Evolutionary conservation across 202 grass and related monocot genomes (phyloP).

Genomic region (Schoenoplectus triqueter): DNA sequence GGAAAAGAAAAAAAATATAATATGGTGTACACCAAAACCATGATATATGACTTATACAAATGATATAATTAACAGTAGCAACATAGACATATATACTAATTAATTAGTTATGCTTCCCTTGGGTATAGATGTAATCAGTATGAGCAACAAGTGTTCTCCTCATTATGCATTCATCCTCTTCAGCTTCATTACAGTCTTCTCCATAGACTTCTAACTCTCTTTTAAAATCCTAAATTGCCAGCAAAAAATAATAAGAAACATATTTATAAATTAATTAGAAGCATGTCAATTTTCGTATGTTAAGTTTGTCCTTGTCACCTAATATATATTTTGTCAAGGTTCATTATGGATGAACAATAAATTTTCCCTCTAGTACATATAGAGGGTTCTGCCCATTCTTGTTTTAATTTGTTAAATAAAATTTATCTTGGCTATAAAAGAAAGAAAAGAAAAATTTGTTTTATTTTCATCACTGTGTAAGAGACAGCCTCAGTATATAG

Average conservation of each 20-base stretch:
- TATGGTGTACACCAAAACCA: slow-evolving; percentile 1
- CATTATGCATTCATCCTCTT: slow-evolving; percentile 62
- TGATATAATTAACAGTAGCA: background rate
- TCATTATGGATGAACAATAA: too few relatives aligned
- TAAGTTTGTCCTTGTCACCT: too few relatives aligned
- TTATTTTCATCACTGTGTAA: too few relatives aligned
- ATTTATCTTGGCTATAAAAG: background rate
- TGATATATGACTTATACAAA: background rate
- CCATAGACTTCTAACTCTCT: background rate
- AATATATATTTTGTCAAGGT: background rate
- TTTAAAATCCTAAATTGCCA: background rate
- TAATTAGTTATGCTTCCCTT: slow-evolving; percentile 53
- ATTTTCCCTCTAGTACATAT: too few relatives aligned
- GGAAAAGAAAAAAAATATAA: background rate
- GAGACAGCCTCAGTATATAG: too few relatives aligned
- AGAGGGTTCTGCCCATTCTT: background rate
- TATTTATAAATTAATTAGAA: background rate
- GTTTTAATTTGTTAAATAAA: background rate
- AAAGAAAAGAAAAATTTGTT: background rate
- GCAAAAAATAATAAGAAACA: background rate
- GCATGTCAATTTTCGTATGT: too few relatives aligned
- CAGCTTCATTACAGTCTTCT: slow-evolving; percentile 48
- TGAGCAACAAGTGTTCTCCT: slow-evolving; percentile 55
- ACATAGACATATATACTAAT: background rate
- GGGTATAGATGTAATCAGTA: slow-evolving; percentile 84